Evolutionary conservation across 345 rosid genomes (phyloP), one percentile per base, ranked within the genome.

Genomic region (Noccaea caerulescens): DNA sequence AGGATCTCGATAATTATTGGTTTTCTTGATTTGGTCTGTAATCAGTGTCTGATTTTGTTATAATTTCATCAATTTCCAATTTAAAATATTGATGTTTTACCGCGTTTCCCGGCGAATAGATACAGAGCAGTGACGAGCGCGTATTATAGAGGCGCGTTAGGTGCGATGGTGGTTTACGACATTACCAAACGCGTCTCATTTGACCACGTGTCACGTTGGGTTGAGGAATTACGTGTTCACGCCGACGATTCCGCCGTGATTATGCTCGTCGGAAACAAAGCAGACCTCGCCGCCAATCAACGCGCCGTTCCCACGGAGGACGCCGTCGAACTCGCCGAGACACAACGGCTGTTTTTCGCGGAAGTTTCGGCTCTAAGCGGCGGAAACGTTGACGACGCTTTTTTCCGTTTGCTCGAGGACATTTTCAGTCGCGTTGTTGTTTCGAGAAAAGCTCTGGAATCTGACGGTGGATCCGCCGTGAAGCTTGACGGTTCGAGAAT

Each of bases 101-200:
- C 18, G 43, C 39, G 39, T 67, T 59, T 41, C 30, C 14, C 78
- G 60, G 61, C 11, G 69, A 36, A 10, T 32, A 89, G 96, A 79
- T 90, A 90, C 80, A 74, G 93, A 59, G 96, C 96, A 3, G 96
- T 86, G 8, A 87, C 95, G 33, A 91, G 97, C 47, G 91, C 90
- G 8, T 87, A 88, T 60, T 85, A 87, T 57, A 84, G 91, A 72
- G 94, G 97, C 3, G 91, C 92, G 53, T 49, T 88, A 33, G 92
- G 92, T 46, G 93, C 88, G 12, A 82, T 86, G 91, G 77, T 88
- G 1, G 88, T 87, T n/a, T 83, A 91, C 80, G 91, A 88, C 79
- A 81, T 84, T 47, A 87, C 95, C 2, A 89, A 85, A 36, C 54
- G 89, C 32, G 71, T 67, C 43, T 79, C 90, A 20, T 87, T 88